Base-by-base conservation (phyloP, 192 early-diverging fungal species). In the Backusella sp. region DNA sequence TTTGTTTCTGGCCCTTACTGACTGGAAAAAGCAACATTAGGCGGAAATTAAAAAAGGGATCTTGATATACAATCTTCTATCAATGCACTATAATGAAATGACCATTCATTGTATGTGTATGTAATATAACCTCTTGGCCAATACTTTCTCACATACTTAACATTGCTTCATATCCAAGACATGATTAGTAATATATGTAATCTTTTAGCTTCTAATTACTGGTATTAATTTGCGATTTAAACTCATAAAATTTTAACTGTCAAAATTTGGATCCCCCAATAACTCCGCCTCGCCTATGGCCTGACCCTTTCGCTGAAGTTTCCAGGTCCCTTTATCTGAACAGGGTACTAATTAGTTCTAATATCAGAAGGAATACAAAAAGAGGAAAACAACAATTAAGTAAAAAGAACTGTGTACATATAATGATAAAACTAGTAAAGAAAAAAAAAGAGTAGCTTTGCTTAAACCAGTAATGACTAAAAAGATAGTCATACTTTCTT, bases 181-280 rank as follows among this genome's bases (percentile, higher is more conserved):
- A 59, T 59, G 11, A 26, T 59, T 59, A 59, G 26, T 59, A 26
- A 26, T 59, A 23, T 11, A 19, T 56, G 19, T 21, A 23, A 26
- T 7, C 0, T 59, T 26, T 62, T 62, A 62, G 56, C 3, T 28
- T 9, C 23, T 62, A 62, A 62, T 62, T 62, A 62, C 9, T 28
- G 26, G 4, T 62, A 62, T 28, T 28, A 62, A 62, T 26, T 62
- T 62, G 56, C 56, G 56, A 28, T 62, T 62, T 62, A 62, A 62
- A 62, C 56, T 62, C 56, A 62, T 62, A 7, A 49, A 49, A 1
- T 62, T 62, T 62, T 62, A 62, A 28, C 56, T 62, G 56, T 62
- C 56, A 62, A 62, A 28, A 28, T 28, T 62, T 62, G 23, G 9
- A 28, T 32, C 32, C n/a, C n/a, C 23, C 56, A 26, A 28, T 28